Base-by-base conservation (phyloP, 1,139 yeast species). In the Geotrichum macrosporum region DNA sequence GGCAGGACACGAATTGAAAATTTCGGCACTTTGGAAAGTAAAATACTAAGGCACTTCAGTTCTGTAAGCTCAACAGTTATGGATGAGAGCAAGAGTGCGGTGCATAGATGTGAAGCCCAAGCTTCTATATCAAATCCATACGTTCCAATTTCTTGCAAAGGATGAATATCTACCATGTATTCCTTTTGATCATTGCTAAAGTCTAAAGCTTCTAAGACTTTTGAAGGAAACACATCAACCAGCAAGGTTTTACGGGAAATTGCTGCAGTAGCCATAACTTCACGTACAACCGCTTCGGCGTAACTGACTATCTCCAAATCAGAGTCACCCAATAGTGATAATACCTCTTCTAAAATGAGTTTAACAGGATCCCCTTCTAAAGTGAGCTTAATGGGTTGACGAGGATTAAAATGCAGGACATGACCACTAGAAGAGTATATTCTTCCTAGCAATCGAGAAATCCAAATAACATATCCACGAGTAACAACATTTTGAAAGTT, bases 101-200 rank as follows among this genome's bases (percentile, higher is more conserved):
- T 36, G 34, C 46, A 41, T 22, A 46, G n/a, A n/a, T 33, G 30
- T 13, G 24, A 46, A 27, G 41, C 27, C 49, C 49, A 46, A 8
- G 33, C 19, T 8, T 20, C 15, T 12, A 36, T 32, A 32, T 46
- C 34, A 10, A 6, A 20, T 9, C 22, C 33, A 12, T 24, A n/a
- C 1, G 15, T 33, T 5, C 39, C 22, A 19, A 46, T 30, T 2
- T 29, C 16, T 5, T 27, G 21, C 10, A 36, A 32, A 19, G 32
- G 27, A 13, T 33, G 33, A 10, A 13, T 27, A 16, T 35, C 31
- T 10, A 41, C 12, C 4, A 6, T 5, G 21, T 30, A 33, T 2
- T 31, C 27, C 20, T 27, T 36, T 16, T 39, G 31, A n/a, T 12
- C 15, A 15, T 38, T 20, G 6, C 19, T 19, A 18, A 38, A 46